Evolutionary conservation across 768 basidiomycete genomes (phyloP), one percentile per base, ranked within the genome.

Genomic region (Candolleomyces eurysporus): DNA sequence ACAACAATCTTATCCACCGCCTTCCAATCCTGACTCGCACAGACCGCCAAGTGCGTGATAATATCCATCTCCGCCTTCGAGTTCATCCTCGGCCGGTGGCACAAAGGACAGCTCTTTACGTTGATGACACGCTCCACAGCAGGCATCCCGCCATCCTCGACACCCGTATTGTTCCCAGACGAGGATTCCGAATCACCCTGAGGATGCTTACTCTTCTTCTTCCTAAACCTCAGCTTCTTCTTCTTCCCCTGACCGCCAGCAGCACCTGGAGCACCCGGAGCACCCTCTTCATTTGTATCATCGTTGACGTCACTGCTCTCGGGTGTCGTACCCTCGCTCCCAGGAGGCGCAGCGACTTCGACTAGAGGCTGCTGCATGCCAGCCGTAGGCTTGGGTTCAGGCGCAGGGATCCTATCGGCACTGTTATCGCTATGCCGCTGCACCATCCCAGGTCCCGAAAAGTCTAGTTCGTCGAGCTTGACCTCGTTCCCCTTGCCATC

Each of bases 11-110:
- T 73, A 67, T 97, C 90, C 31, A 98, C 89, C 62, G 88, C 84
- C 42, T 82, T 86, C 94, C 96, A 98, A 71, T 98, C 97, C 66
- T 88, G 84, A 64, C 89, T 92, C 10, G 97, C 95, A 67, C 96
- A 99, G 10, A 98, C 86, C 1, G 95, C 97, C n/a, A 99, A 75
- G 73, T 99, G 96, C 22, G 97, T 98, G 57, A 99, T 80, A 68
- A 98, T 97, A 71, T 97, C 96, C 67, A 94, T 80, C 73, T 98
- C 97, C 0, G 88, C 92, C 72, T 94, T 94, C 57, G 85, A 83
- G 73, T 84, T 91, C 66, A 98, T 69, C 48, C 95, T 78, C 2
- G 93, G 91, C 11, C 94, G 86, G 70, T 94, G 95, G 70, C 96
- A 99, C 48, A 99, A 72, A 0, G 96, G 96, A 70, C 96, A 99